Evolutionary conservation across 2,329 filamentous ascomycete species (phyloP), one percentile per base, ranked within the genome.

Genomic region (Neopestalotiopsis sp.): DNA sequence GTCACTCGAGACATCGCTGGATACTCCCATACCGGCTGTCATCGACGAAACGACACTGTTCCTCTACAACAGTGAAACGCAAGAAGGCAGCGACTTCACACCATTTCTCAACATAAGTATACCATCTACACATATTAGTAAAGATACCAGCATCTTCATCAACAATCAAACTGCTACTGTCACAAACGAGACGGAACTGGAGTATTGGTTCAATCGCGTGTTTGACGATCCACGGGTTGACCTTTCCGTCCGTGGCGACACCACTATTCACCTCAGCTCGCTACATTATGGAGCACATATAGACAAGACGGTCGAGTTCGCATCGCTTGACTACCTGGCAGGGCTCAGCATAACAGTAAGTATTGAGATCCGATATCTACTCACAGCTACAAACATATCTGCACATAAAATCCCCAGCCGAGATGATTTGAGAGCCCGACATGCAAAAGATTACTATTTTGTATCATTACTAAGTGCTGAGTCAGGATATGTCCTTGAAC

Each of bases 241-340:
- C 2, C 17, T 86, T 1, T 82, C 81, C 0, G 74, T 81, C 0
- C 75, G 78, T 10, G 83, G 80, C 0, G 74, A 76, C 1, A 74
- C 83, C 0, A 73, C 74, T 0, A 77, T 83, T 24, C 78, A 80
- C 66, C 75, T 86, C 0, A 81, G 83, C 0, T 75, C 76, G 4
- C 74, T 85, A 9, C 76, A 81, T 59, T 79, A 81, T 59, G 68
- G 71, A 0, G 74, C 82, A 1, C 76, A 71, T 4, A 72, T 86
- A 34, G 75, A 84, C 10, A 85, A 84, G 74, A 81, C 80, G 0
- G 75, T 85, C n/a, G 71, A 77, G 24, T 71, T 84, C 3, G 69
- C 74, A 1, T 79, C 81, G 59, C 71, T 86, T 9, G 77, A 82
- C 24, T 72, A 79, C 56, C 73, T 85, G 0, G 65, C 72, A 1